Evolutionary conservation across 1,284 basidiomycete genomes (phyloP), one percentile per base, ranked within the genome.

Genomic region (Boletellus sp.): DNA sequence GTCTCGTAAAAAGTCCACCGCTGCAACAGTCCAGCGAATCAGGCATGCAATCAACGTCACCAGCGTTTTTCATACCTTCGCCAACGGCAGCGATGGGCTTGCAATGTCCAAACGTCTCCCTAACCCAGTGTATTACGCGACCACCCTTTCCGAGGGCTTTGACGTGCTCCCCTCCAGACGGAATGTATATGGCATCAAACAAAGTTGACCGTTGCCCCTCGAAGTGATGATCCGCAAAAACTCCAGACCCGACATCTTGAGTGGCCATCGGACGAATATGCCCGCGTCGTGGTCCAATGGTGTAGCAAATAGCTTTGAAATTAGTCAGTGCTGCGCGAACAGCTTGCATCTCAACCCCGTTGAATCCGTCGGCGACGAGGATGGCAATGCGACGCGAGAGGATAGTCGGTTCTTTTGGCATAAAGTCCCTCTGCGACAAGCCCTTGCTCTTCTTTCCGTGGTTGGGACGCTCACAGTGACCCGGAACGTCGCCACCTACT

Each of bases 71-170:
- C 48, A 12, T 47, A 55, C 83, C 83, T 67, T 83, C 78, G 18
- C 87, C 89, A 36, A 85, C 74, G 6, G 83, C 87, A n/a, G 81
- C 85, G 47, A 91, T 87, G 12, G 83, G 64, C 70, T 91, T 91
- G 67, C 82, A 81, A 66, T 91, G 89, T 22, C 86, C 86, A 68
- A 88, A 91, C 1, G 88, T 82, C 68, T 92, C 89, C 38, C 85
- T 77, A 2, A 86, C 76, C 76, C 85, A 90, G 62, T 91, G 86
- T 7, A 86, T 66, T 12, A 71, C 76, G 7, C 86, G 75, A 5
- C 85, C 86, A 51, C 76, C 81, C 36, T 68, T 67, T 15, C 68
- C 69, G 24, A 91, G 74, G 32, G 74, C 65, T 59, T 80, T 75
- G 12, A 72, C 76, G 57, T 82, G 79, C 43, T 78, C 73, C 11